Percentiles rank a stretch among this genome's conserved stretches.
These are phyloP conservation scores for Wickerhamiella qilinensis DNA, from an alignment of 805 yeast species.

Conservation along the genomic window DNA sequence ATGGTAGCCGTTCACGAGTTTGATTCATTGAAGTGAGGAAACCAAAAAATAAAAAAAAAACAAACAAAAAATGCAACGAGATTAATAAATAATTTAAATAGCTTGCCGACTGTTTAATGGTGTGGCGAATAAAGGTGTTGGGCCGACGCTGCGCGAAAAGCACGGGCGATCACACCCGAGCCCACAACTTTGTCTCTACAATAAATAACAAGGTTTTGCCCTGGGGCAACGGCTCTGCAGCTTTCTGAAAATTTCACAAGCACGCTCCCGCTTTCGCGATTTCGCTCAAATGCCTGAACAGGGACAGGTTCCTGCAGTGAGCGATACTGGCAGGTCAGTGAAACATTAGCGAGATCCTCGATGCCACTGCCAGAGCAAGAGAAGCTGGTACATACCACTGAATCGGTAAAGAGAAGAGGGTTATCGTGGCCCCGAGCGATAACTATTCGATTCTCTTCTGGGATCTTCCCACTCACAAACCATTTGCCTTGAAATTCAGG, in stretches of 20 bases:
- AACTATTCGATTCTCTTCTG: conserved; percentile 50
- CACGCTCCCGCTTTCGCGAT: conserved; percentile 11
- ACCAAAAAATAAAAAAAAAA: too few species aligned
- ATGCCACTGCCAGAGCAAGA: conserved; percentile 28
- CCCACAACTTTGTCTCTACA: conserved; percentile 54
- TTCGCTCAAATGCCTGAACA: conserved; percentile 19
- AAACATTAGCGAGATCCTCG: conserved; percentile 11
- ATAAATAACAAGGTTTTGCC: conserved; percentile 71
- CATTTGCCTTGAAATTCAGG: conserved; percentile 62
- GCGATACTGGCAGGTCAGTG: conserved; percentile 50
- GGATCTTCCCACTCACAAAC: conserved; percentile 65
- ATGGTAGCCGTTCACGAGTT: too few species aligned
- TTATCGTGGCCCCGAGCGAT: conserved; percentile 60
- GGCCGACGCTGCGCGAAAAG: background rate
- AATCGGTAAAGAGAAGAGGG: conserved; percentile 33
- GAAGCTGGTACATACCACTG: conserved; percentile 32
- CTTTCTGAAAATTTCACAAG: conserved; percentile 24
- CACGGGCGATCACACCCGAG: conserved; percentile 9
- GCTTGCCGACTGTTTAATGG: too few species aligned
- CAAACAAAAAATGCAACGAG: too few species aligned
- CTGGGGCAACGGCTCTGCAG: conserved; percentile 72
- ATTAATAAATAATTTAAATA: too few species aligned
- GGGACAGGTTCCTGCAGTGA: conserved; percentile 50
- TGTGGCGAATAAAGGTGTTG: background rate
- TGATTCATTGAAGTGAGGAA: too few species aligned